Conservation (phyloP, 2,329 filamentous ascomycete genomes). For the Cladosporium sphaerospermum region DNA sequence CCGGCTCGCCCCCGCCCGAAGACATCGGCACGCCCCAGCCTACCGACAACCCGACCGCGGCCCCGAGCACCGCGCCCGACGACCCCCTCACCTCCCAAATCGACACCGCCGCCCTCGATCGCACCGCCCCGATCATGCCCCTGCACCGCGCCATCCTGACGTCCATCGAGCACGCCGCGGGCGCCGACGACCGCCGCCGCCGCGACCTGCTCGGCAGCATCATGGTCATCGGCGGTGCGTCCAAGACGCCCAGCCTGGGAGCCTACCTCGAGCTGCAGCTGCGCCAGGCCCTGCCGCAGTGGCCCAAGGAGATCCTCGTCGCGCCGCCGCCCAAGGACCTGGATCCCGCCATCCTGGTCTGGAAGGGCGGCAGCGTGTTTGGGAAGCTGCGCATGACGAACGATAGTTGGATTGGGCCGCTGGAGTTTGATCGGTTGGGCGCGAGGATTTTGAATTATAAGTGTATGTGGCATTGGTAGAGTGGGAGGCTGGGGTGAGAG, state of each 20-base stretch:
- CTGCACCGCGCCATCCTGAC: constrained; percentile 87
- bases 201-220: constrained; percentile 84
- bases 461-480: constrained; percentile 55
- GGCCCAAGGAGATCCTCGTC: constrained; percentile 61
- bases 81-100: constrained; percentile 30
- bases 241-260: constrained; percentile 73
- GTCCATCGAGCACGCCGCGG: constrained; percentile 76
- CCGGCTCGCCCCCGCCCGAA: constrained; percentile 82
- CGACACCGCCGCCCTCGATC: constrained; percentile 64
- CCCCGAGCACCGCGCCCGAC: constrained; percentile 16
- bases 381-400: constrained; percentile 79
- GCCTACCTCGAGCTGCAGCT: constrained; percentile 78
- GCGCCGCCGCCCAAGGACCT: constrained; percentile 77
- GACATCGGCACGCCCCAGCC: constrained; percentile 60
- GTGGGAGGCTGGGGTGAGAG: not conserved
- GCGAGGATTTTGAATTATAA: constrained; percentile 79
- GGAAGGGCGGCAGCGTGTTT: constrained; percentile 98
- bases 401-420: constrained; percentile 85
- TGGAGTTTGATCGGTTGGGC: constrained; percentile 84
- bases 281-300: constrained; percentile 56
- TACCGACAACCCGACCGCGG: constrained; percentile 33
- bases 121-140: constrained; percentile 72
- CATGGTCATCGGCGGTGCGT: constrained; percentile 82
- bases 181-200: constrained; percentile 76
- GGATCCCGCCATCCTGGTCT: constrained; percentile 93